A percentile compares a stretch with the other conserved stretches of the same genome.
Evolutionary conservation across 1,284 basidiomycete species (phyloP).

Genomic region (Austroboletus niveus): DNA sequence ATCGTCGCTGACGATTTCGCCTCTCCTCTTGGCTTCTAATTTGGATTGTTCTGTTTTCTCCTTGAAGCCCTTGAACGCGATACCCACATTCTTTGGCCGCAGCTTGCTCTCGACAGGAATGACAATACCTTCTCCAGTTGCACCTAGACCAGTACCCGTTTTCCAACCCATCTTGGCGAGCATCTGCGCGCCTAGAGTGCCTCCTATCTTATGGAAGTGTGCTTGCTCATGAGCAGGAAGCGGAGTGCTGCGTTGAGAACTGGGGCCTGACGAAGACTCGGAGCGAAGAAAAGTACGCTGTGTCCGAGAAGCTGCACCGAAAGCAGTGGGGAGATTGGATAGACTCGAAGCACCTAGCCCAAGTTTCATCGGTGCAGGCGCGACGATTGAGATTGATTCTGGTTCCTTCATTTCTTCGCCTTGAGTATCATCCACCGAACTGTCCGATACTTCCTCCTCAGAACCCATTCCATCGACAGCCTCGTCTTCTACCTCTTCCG

Average conservation of each 20-base stretch:
- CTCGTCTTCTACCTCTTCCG: conserved; percentile 52
- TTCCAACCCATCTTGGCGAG: conserved; percentile 96
- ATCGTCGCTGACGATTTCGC: conserved; percentile 75
- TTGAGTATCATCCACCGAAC: conserved; percentile 34
- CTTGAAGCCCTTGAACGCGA: conserved; percentile 83
- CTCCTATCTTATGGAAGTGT: conserved; percentile 79
- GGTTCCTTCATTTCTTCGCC: conserved; percentile 50
- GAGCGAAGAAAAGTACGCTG: conserved; percentile 60
- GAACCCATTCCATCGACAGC: conserved; percentile 5
- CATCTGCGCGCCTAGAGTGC: conserved; percentile 81
- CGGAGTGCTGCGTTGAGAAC: conserved; percentile 46
- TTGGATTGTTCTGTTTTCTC: conserved; percentile 89
- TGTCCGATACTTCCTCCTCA: conserved; percentile 34
- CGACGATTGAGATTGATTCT: conserved; percentile 19
- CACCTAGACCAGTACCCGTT: conserved; percentile 80
- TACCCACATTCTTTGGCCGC: conserved; percentile 81
- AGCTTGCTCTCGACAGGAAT: conserved; percentile 85
- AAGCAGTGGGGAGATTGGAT: conserved; percentile 40
- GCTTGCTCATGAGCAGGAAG: conserved; percentile 66
- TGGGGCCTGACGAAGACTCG: conserved; percentile 37
- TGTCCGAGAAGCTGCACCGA: conserved; percentile 38
- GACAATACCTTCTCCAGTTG: conserved; percentile 79
- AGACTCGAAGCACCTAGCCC: conserved; percentile 22
- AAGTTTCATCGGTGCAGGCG: conserved; percentile 29
- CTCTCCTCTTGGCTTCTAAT: conserved; percentile 73